A percentile compares a stretch with the other conserved stretches of the same genome.
Conservation (phyloP, 148 eudicot genomes). For the Rhododendron molle region DNA sequence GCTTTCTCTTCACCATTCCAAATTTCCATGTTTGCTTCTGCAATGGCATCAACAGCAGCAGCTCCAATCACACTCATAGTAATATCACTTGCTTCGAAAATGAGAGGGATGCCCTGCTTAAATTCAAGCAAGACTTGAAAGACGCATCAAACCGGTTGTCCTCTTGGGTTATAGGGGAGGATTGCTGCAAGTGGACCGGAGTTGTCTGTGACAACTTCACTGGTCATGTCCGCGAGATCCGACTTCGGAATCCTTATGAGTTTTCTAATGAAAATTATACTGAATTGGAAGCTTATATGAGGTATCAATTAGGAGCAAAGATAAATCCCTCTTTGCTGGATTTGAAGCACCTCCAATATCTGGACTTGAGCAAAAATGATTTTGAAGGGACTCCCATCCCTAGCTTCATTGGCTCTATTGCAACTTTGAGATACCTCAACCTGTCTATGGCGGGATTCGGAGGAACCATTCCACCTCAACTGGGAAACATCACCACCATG, state of each 20-base stretch:
- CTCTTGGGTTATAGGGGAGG: neutral
- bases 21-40: neutral
- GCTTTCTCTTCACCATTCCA: neutral
- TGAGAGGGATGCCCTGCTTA: neutral
- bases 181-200: neutral
- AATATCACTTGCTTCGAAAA: neutral
- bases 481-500: constrained; percentile 11
- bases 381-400: too few species aligned
- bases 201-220: neutral
- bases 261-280: rapidly evolving
- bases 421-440: constrained; percentile 17
- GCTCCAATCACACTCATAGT: neutral
- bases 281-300: rapidly evolving
- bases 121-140: neutral
- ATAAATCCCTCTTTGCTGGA: too few species aligned
- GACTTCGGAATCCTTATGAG: neutral
- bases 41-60: neutral
- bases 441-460: neutral
- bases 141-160: neutral
- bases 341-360: too few species aligned
- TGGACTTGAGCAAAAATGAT: too few species aligned
- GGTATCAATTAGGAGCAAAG: too few species aligned
- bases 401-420: too few species aligned
- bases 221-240: neutral
- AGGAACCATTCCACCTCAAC: constrained; percentile 6